Evolutionary conservation across 2,329 filamentous ascomycete species (phyloP), one percentile per base, ranked within the genome.

Genomic region (Apiospora kogelbergensis): DNA sequence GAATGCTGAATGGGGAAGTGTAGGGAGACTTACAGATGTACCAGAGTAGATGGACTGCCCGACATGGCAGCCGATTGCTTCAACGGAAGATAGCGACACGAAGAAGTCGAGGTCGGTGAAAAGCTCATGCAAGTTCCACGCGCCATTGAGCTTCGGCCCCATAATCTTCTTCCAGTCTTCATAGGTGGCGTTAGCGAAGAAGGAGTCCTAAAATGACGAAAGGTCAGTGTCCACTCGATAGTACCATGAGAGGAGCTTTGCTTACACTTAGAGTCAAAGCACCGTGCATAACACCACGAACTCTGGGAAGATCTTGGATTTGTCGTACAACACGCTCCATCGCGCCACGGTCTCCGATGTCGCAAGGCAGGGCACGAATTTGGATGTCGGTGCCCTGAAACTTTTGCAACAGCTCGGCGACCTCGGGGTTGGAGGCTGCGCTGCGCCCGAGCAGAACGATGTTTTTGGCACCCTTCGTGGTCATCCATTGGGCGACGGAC

Each of bases 401-500:
- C 13, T 20, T 24, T 5, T 26, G 15, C 44, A 57, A 7, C 6
- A 67, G 71, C 3, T 74, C 71, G 42, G 71, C 72, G 37, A 72
- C 68, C 20, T 71, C 40, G 45, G 71, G 37, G 53, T 22, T 71
- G 65, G 57, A 76, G 66, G 20, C 75, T n/a, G 71, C 75, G 26
- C 68, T 68, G 20, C 74, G 68, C n/a, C 70, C 72, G 3, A 74
- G 30, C 17, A 74, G 48, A 22, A 74, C 65, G 6, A 74, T 48
- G 41, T 71, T 66, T 60, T 63, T 72, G 2, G 74, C 74, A 1
- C 74, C 74, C 5, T 48, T 65, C 24, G 60, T 46, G 1, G 68
- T 73, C 72, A 75, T 72, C 73, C 72, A 74, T 22, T 67, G 68
- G 1, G 72, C 60, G 30, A 75, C 69, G 24, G 68, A 69, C n/a